Conservation (phyloP, 1,139 yeast species). For the Lodderomyces oxycetoniae region DNA sequence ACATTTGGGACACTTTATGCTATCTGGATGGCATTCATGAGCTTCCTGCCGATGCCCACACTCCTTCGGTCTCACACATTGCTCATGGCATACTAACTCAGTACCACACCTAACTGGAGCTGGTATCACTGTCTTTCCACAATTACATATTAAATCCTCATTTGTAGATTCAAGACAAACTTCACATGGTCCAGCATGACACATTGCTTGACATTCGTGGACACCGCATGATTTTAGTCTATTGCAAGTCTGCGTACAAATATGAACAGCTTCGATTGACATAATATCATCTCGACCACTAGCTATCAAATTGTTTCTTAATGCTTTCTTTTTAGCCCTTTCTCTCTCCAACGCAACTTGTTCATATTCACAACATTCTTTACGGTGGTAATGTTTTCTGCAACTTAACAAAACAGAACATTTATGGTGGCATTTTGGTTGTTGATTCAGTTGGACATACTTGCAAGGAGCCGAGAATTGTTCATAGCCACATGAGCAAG, state of each 20-base stretch:
- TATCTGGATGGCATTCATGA: constrained; percentile 72
- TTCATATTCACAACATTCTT: constrained; percentile 67
- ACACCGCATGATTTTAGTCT: constrained; percentile 63
- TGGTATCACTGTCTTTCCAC: constrained; percentile 73
- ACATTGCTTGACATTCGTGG: constrained; percentile 69
- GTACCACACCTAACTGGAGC: constrained; percentile 95
- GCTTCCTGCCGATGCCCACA: constrained; percentile 78
- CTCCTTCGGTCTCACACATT: constrained; percentile 53
- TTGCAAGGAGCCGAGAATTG: constrained; percentile 60
- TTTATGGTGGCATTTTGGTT: constrained; percentile 65
- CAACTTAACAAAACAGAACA: constrained; percentile 78
- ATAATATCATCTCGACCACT: constrained; percentile 45
- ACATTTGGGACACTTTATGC: constrained; percentile 69
- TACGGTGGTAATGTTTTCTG: constrained; percentile 72
- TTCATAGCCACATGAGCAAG: constrained; percentile 50
- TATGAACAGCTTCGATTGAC: constrained; percentile 69
- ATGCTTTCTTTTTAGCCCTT: constrained; percentile 48
- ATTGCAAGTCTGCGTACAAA: constrained; percentile 71
- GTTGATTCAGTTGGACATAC: constrained; percentile 44
- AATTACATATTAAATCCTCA: constrained; percentile 77
- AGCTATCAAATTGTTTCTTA: constrained; percentile 37
- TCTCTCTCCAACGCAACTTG: constrained; percentile 61
- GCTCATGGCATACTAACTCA: constrained; percentile 61
- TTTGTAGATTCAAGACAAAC: constrained; percentile 80
- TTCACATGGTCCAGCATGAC: constrained; percentile 82